These are phyloP conservation scores for Kazachstania psychrophila DNA, from an alignment of 805 yeast species.

Conservation along the genomic window DNA sequence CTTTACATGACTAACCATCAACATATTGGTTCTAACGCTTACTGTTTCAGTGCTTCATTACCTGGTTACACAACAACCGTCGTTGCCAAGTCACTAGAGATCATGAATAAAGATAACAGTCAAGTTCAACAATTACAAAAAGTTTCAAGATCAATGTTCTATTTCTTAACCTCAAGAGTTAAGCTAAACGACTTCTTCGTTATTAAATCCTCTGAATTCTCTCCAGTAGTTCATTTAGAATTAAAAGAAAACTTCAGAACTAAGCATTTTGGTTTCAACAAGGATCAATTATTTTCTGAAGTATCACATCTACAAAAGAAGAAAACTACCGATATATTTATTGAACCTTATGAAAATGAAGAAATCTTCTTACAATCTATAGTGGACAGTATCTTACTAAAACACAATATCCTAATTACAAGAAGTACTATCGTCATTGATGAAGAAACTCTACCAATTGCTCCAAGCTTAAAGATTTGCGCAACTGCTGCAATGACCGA, in stretches of 20 bases:
- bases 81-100: slow-evolving; percentile 43
- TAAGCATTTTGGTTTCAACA: slow-evolving; percentile 24
- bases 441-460: slow-evolving; percentile 65
- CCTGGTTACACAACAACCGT: slow-evolving; percentile 84
- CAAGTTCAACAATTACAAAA: slow-evolving; percentile 30
- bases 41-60: slow-evolving; percentile 87
- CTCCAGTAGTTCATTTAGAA: slow-evolving; percentile 64
- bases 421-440: slow-evolving; percentile 56
- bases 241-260: slow-evolving; percentile 36
- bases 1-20: slow-evolving; percentile 82
- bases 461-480: slow-evolving; percentile 49
- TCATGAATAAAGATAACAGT: slow-evolving; percentile 37
- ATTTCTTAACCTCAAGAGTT: slow-evolving; percentile 34
- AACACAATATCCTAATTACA: slow-evolving; percentile 50
- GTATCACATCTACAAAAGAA: slow-evolving; percentile 25
- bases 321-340: slow-evolving; percentile 26
- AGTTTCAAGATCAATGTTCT: slow-evolving; percentile 35
- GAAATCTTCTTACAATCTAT: slow-evolving; percentile 56
- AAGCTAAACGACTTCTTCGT: slow-evolving; percentile 34
- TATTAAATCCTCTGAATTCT: slow-evolving; percentile 46
- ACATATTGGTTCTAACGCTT: slow-evolving; percentile 80
- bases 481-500: slow-evolving; percentile 39
- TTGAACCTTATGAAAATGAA: slow-evolving; percentile 37
- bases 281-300: slow-evolving; percentile 21
- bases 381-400: slow-evolving; percentile 44